phyloP scores from a whole-genome alignment of 2,329 filamentous ascomycete species.

The Sphaerulina musiva region DNA sequence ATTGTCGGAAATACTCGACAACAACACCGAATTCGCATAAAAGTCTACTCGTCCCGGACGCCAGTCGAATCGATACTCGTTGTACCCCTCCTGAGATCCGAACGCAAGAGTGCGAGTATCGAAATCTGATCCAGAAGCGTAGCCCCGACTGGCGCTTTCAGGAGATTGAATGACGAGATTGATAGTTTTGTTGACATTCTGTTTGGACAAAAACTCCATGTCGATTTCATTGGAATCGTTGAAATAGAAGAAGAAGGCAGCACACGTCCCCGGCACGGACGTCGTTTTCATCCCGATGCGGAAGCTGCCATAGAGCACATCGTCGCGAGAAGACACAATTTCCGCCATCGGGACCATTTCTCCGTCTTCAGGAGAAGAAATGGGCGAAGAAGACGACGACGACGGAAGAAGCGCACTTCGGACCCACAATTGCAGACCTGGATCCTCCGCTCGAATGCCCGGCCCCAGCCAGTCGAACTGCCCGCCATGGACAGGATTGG shows the following conservation, averaged over 20 bases:
- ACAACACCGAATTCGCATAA: slow-evolving; percentile 57
- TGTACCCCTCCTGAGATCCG: slow-evolving; percentile 57
- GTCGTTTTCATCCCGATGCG: slow-evolving; percentile 61
- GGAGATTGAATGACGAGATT: slow-evolving; percentile 71
- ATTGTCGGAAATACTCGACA: slow-evolving; percentile 48
- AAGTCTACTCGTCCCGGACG: slow-evolving; percentile 56
- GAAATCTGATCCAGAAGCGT: slow-evolving; percentile 53
- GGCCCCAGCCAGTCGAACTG: slow-evolving; percentile 38
- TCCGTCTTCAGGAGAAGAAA: neutral
- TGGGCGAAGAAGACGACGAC: no score
- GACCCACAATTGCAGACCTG: slow-evolving; percentile 55
- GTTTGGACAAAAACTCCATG: slow-evolving; percentile 64
- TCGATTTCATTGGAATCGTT: slow-evolving; percentile 77
- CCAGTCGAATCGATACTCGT: slow-evolving; percentile 78
- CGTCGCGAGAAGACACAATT: slow-evolving; percentile 53
- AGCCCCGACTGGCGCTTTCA: slow-evolving; percentile 52
- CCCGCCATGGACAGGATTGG: slow-evolving; percentile 44
- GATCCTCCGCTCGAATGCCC: slow-evolving; percentile 41
- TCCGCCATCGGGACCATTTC: slow-evolving; percentile 55
- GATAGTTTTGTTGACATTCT: slow-evolving; percentile 50
- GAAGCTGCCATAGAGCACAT: slow-evolving; percentile 66
- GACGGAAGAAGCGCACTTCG: slow-evolving; percentile 31
- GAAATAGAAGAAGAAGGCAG: slow-evolving; percentile 76
- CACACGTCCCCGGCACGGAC: slow-evolving; percentile 59
- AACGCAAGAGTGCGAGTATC: slow-evolving; percentile 56